Percentiles rank a stretch among this genome's conserved stretches.
These are phyloP conservation scores for Huntiella decipiens DNA, from an alignment of 2,329 filamentous ascomycete genomes.

Conservation along the genomic window DNA sequence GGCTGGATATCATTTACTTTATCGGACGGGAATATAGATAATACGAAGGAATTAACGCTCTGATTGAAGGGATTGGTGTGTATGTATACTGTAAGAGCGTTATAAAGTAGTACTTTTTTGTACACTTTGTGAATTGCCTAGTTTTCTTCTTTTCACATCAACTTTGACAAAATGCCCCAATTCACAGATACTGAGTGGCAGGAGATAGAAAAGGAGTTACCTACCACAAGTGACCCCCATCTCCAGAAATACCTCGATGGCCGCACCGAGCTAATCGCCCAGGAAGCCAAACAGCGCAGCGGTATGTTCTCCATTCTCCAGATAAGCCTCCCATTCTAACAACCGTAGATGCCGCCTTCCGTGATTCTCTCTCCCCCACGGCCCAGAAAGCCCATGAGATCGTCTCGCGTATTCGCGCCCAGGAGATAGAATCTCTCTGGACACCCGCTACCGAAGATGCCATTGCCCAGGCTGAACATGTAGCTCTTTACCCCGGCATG, in stretches of 20 bases:
- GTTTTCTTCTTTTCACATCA: too few relatives aligned
- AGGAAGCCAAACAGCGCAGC: slow-evolving; percentile 69
- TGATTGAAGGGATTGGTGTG: too few relatives aligned
- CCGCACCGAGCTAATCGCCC: slow-evolving; percentile 52
- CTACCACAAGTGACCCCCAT: slow-evolving; percentile 47
- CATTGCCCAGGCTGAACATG: slow-evolving; percentile 40
- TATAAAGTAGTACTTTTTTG: too few relatives aligned
- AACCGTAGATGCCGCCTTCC: slow-evolving; percentile 43
- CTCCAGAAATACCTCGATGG: slow-evolving; percentile 66
- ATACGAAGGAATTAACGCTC: too few relatives aligned
- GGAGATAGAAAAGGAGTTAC: slow-evolving; percentile 36
- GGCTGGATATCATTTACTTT: too few relatives aligned
- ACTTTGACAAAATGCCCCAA: slow-evolving; percentile 16
- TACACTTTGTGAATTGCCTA: too few relatives aligned
- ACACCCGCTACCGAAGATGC: slow-evolving; percentile 52
- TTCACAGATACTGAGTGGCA: slow-evolving; percentile 40
- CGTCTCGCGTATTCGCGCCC: slow-evolving; percentile 56
- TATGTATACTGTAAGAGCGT: too few relatives aligned
- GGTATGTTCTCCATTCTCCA: slow-evolving; percentile 7
- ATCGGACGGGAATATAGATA: too few relatives aligned
- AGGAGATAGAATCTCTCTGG: slow-evolving; percentile 64
- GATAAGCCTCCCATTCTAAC: slow-evolving; percentile 12
- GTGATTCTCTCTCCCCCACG: slow-evolving; percentile 56
- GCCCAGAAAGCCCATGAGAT: slow-evolving; percentile 62
- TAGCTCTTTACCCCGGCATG: slow-evolving; percentile 67